Base-by-base conservation (phyloP, 768 basidiomycete genomes). In the Dentipellis fragilis region DNA sequence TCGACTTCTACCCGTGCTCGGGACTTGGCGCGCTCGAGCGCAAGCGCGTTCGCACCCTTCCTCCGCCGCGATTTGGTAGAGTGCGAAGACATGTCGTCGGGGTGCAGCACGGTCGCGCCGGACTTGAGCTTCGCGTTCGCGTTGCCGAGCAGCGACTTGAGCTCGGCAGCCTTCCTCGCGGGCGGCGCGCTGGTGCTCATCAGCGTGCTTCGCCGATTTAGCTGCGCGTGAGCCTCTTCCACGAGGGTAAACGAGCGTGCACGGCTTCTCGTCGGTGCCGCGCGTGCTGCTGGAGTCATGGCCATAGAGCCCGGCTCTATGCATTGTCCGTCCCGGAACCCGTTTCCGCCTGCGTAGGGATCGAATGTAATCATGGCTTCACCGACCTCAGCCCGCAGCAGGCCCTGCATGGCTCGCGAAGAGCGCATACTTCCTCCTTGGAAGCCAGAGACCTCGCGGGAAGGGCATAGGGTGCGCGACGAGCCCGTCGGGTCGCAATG, bases 1-100 rank as follows among this genome's bases (percentile, higher is more conserved):
- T 94, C 89, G 10, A 94, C 73, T 66, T 87, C 86, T 1, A 94
- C 86, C 52, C 89, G 83, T 8, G 90, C 82, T 21, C 78, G 80
- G 12, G 80, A 65, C 62, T 82, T 84, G 4, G 88, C 84, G 63
- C 88, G 86, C 67, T 90, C 90, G 39, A 91, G 71, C 1, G 70
- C 66, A 19, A 82, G 73, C 11, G 66, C 59, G 36, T 69, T 65
- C 4, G 48, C 52, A 5, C 37, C 55, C 53, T 57, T 54, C 49
- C 22, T 51, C 54, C 23, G n/a, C 36, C 3, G 23, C 16, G 42
- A 10, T 2, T 36, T 22, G 19, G 46, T 45, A 11, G 16, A 38
- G 9, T 21, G 16, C 48, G 54, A 38, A 11, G 40, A 45, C 1
- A 7, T 23, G 17, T 56, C 65, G 48, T 63, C 59, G n/a, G 62